A percentile compares a stretch with the other conserved stretches of the same genome.
phyloP scores from a whole-genome alignment of 1,139 yeast species.

The Suhomyces bolitotheri region DNA sequence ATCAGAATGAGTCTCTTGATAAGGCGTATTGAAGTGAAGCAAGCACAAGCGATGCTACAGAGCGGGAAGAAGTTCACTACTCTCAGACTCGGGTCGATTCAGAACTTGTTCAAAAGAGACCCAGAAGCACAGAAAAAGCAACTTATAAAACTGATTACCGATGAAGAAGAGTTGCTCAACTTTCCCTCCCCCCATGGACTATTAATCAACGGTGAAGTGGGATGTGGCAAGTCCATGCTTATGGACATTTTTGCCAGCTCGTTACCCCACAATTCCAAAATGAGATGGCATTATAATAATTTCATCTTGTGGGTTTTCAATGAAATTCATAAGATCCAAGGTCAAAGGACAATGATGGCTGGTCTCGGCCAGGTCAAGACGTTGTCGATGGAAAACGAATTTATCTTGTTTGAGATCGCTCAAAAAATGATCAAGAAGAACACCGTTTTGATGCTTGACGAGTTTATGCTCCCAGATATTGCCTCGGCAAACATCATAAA shows the following conservation, averaged over 20 bases:
- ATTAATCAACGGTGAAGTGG: slow-evolving; percentile 70
- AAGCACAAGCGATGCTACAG: slow-evolving; percentile 23
- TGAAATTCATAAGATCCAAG: slow-evolving; percentile 59
- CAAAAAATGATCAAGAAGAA: slow-evolving; percentile 59
- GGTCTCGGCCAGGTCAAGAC: slow-evolving; percentile 6
- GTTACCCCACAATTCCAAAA: slow-evolving; percentile 62
- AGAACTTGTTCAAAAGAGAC: slow-evolving; percentile 26
- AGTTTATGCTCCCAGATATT: slow-evolving; percentile 72
- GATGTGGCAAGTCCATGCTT: slow-evolving; percentile 74
- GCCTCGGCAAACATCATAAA: slow-evolving; percentile 71
- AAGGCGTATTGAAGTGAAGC: slow-evolving; percentile 46
- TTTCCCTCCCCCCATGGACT: slow-evolving; percentile 65
- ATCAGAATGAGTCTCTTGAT: slow-evolving; percentile 50
- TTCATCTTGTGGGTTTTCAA: slow-evolving; percentile 68
- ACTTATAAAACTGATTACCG: slow-evolving; percentile 52
- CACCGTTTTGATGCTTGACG: slow-evolving; percentile 66
- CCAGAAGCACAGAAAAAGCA: slow-evolving; percentile 32
- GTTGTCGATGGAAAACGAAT: slow-evolving; percentile 59
- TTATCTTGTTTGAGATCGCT: slow-evolving; percentile 65
- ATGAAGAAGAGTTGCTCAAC: slow-evolving; percentile 62
- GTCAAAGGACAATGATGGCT: slow-evolving; percentile 22
- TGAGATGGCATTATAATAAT: slow-evolving; percentile 71
- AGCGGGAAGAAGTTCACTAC: slow-evolving; percentile 14
- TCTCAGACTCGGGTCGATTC: slow-evolving; percentile 21
- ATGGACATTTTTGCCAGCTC: slow-evolving; percentile 71